Conservation (phyloP, 2,329 filamentous ascomycete species). For the Penicillium paneum region DNA sequence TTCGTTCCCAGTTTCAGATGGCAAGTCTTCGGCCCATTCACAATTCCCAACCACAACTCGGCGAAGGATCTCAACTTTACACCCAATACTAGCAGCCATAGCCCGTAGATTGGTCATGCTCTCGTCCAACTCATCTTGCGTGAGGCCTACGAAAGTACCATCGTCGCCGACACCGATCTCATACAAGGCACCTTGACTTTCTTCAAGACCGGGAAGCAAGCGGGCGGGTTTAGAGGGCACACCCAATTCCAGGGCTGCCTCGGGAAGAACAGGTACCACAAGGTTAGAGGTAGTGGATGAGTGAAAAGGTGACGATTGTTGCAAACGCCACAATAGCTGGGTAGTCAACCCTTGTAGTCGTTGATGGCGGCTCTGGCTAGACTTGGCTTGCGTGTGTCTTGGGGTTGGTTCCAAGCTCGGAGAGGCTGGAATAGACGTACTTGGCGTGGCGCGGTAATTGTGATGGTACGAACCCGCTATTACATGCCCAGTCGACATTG, state of each 20-base stretch:
- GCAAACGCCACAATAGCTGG: conserved; percentile 87
- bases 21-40: conserved; percentile 50
- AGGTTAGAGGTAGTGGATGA: conserved; percentile 72
- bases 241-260: conserved; percentile 58
- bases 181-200: conserved; percentile 88
- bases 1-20: conserved; percentile 18
- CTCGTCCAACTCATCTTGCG: conserved; percentile 87
- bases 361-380: conserved; percentile 71
- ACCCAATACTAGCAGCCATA: conserved; percentile 92
- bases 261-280: conserved; percentile 71
- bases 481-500: conserved; percentile 63
- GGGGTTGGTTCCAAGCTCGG: conserved; percentile 31
- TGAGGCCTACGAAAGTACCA: conserved; percentile 82
- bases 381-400: conserved; percentile 46
- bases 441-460: conserved; percentile 27
- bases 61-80: conserved; percentile 74
- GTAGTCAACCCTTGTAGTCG: conserved; percentile 89
- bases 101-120: conserved; percentile 78
- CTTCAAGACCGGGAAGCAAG: conserved; percentile 73
- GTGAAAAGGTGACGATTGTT: conserved; percentile 92
- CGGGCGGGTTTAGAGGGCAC: conserved; percentile 52
- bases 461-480: conserved; percentile 53
- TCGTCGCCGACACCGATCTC: conserved; percentile 97
- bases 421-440: conserved; percentile 22
- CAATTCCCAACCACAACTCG: conserved; percentile 83